Conservation (phyloP, 2,329 filamentous ascomycete genomes). For the Colletotrichum incanum region DNA sequence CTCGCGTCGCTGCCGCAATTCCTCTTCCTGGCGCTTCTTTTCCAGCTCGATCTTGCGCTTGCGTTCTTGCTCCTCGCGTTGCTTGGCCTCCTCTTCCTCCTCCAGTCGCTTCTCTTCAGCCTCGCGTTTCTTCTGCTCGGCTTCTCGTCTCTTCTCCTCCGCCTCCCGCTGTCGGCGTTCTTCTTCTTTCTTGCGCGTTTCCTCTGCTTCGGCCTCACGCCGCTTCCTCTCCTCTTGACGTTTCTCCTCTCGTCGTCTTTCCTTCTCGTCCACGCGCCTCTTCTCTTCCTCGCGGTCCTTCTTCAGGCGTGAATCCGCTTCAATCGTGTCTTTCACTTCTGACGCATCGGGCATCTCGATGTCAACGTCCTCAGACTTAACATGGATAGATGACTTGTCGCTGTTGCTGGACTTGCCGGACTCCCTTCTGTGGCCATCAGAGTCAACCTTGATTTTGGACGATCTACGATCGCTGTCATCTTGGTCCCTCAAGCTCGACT, state of each 20-base stretch:
- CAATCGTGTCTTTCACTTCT: conserved; percentile 49
- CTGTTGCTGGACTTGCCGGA: conserved; percentile 57
- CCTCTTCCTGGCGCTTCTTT: conserved; percentile 46
- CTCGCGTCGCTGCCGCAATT: conserved; percentile 44
- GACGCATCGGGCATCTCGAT: conserved; percentile 69
- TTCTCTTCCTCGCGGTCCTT: conserved; percentile 57
- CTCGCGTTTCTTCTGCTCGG: conserved; percentile 48
- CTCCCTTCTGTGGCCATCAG: conserved; percentile 60
- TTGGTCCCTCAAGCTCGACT: conserved; percentile 55
- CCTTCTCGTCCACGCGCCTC: conserved; percentile 50
- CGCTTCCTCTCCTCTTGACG: conserved; percentile 46
- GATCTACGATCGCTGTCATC: conserved; percentile 55
- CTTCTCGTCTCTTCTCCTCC: conserved; percentile 41
- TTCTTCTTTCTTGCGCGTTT: conserved; percentile 52
- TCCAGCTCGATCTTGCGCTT: conserved; percentile 46
- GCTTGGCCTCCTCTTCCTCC: conserved; percentile 48
- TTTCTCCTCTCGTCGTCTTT: conserved; percentile 43
- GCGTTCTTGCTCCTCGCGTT: conserved; percentile 54
- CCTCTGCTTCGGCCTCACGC: conserved; percentile 53
- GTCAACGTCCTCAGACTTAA: conserved; percentile 72
- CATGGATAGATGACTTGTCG: conserved; percentile 68
- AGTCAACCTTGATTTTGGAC: conserved; percentile 54
- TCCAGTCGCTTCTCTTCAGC: conserved; percentile 56
- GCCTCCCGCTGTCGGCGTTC: conserved; percentile 41
- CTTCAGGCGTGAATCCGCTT: conserved; percentile 50